Evolutionary conservation across 345 rosid genomes (phyloP).

Genomic region (Pseudoturritis turrita): DNA sequence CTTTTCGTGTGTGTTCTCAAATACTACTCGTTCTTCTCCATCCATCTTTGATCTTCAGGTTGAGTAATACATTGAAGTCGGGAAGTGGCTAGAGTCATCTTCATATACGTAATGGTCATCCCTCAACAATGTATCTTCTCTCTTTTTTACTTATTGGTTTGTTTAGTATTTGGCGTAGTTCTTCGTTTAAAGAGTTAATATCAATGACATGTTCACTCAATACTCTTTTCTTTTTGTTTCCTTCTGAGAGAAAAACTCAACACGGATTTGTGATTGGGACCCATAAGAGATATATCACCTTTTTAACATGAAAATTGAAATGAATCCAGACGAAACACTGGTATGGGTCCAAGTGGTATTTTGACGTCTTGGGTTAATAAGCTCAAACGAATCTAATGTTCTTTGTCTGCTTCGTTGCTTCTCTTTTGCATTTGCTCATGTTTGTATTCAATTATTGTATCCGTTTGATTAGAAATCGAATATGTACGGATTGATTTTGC

Average conservation of each 20-base stretch:
- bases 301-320: not conserved
- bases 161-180: conserved; percentile 21
- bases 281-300: not conserved
- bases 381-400: not conserved
- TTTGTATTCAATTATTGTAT: not conserved
- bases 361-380: not conserved
- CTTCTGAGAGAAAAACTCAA: not conserved
- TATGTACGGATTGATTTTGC: not conserved
- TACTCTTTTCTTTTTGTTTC: not conserved
- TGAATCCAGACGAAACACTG: not conserved
- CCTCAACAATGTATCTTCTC: conserved; percentile 19
- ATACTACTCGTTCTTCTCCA: not conserved
- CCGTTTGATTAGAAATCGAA: not conserved
- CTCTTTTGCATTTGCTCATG: not conserved
- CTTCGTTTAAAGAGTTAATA: conserved; percentile 15
- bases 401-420: not conserved
- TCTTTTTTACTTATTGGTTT: conserved; percentile 3
- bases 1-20: not conserved
- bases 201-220: conserved; percentile 6
- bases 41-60: conserved; percentile 33
- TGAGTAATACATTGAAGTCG: conserved; percentile 50
- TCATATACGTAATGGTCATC: not conserved
- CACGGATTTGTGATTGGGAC: conserved; percentile 3
- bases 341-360: not conserved
- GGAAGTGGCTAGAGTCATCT: conserved; percentile 30